Conservation (phyloP, 495 filamentous ascomycete species). For the Daldinia vernicosa region DNA sequence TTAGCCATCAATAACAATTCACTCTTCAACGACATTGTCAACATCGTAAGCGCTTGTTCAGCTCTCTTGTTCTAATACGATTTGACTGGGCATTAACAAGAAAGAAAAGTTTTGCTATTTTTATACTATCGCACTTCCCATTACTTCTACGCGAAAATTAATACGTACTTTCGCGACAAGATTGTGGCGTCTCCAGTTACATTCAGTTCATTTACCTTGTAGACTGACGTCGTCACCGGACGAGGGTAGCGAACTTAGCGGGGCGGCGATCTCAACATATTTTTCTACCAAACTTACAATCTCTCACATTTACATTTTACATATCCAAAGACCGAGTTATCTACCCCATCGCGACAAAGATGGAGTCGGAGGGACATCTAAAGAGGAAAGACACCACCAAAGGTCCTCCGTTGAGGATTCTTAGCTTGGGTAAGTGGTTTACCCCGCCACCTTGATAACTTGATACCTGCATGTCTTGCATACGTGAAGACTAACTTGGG, state of each 20-base stretch:
- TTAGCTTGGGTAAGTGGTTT: slow-evolving; percentile 79
- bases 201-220: slow-evolving; percentile 23
- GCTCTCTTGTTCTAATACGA: slow-evolving; percentile 9
- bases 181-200: slow-evolving; percentile 19
- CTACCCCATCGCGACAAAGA: slow-evolving; percentile 24
- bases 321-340: slow-evolving; percentile 4
- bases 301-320: not conserved
- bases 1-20: slow-evolving; percentile 11
- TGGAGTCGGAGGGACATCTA: slow-evolving; percentile 46
- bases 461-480: not conserved
- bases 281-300: slow-evolving; percentile 12
- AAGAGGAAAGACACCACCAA: slow-evolving; percentile 91
- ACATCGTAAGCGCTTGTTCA: slow-evolving; percentile 17
- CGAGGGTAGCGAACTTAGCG: slow-evolving; percentile 29
- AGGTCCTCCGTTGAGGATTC: slow-evolving; percentile 87
- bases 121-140: not conserved
- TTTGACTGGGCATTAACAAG: slow-evolving; percentile 2
- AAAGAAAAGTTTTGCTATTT: not conserved
- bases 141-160: not conserved
- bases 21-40: slow-evolving; percentile 10
- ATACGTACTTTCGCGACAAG: slow-evolving; percentile 1
- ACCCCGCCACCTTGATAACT: slow-evolving; percentile 8
- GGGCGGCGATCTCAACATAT: slow-evolving; percentile 15
- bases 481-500: slow-evolving; percentile 24
- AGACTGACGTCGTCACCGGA: slow-evolving; percentile 41